These are phyloP conservation scores for Candida dendrica DNA, from an alignment of 805 yeast genomes.

Conservation along the genomic window DNA sequence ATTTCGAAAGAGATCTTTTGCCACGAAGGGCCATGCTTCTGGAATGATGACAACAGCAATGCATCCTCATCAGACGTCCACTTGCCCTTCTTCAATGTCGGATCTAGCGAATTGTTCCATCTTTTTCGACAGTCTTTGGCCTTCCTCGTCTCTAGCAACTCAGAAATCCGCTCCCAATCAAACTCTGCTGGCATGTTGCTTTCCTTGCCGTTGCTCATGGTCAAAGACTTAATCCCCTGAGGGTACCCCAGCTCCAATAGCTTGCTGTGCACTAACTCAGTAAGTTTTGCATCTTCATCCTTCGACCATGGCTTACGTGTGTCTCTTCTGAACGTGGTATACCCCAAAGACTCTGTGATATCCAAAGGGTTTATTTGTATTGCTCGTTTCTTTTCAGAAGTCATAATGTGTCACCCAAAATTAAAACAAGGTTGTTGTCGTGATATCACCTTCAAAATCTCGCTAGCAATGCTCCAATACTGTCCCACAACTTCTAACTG, in stretches of 20 bases:
- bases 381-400: conserved; percentile 14
- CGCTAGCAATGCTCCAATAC: too few relatives aligned
- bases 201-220: conserved; percentile 14
- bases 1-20: conserved; percentile 71
- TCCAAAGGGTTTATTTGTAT: conserved; percentile 32
- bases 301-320: conserved; percentile 67
- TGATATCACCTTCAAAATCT: too few relatives aligned
- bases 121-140: conserved; percentile 81
- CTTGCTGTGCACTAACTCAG: conserved; percentile 32
- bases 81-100: conserved; percentile 71
- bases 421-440: too few relatives aligned
- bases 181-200: conserved; percentile 27
- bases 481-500: too few relatives aligned
- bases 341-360: conserved; percentile 66
- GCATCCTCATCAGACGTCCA: conserved; percentile 84
- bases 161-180: conserved; percentile 58
- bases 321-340: conserved; percentile 60
- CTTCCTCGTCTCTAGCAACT: conserved; percentile 44
- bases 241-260: conserved; percentile 26
- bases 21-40: conserved; percentile 76
- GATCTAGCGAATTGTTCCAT: conserved; percentile 84
- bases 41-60: conserved; percentile 52
- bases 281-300: conserved; percentile 60
- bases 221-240: conserved; percentile 25
- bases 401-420: neutral